Percentiles rank a stretch among this genome's conserved stretches.
Conservation (phyloP, 345 rosid genomes). For the Gossypium raimondii region DNA sequence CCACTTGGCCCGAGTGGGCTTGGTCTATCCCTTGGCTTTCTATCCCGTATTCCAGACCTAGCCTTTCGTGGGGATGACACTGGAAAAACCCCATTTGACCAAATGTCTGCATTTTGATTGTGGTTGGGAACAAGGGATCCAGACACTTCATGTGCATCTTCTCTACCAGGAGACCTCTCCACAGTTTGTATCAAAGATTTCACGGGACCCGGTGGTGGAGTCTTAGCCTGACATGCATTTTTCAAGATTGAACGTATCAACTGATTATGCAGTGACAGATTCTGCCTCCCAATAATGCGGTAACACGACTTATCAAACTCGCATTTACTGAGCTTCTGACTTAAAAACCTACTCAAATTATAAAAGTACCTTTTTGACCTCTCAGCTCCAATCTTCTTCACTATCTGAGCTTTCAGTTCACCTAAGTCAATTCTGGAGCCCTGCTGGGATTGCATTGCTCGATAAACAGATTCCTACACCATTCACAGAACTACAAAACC, state of each 20-base stretch:
- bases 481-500: slow-evolving; percentile 30
- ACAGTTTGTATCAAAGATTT: slow-evolving; percentile 42
- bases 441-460: slow-evolving; percentile 79
- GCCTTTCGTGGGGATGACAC: slow-evolving; percentile 60
- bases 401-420: slow-evolving; percentile 71
- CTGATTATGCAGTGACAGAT: slow-evolving; percentile 83
- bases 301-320: slow-evolving; percentile 79
- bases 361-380: slow-evolving; percentile 74
- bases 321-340: slow-evolving; percentile 76
- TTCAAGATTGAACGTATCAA: slow-evolving; percentile 71
- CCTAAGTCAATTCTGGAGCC: slow-evolving; percentile 75
- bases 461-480: slow-evolving; percentile 44
- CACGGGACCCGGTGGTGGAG: slow-evolving; percentile 51
- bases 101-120: slow-evolving; percentile 44
- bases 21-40: slow-evolving; percentile 69
- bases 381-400: slow-evolving; percentile 81
- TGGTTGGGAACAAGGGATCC: slow-evolving; percentile 51
- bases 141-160: slow-evolving; percentile 52
- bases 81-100: slow-evolving; percentile 81
- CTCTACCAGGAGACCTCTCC: slow-evolving; percentile 40
- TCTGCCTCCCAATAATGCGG: slow-evolving; percentile 77
- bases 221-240: slow-evolving; percentile 69
- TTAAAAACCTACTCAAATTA: slow-evolving; percentile 72
- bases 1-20: slow-evolving; percentile 83
- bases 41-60: slow-evolving; percentile 60